These are phyloP conservation scores for Cudoniella acicularis DNA, from an alignment of 495 filamentous ascomycete genomes.

Conservation along the genomic window DNA sequence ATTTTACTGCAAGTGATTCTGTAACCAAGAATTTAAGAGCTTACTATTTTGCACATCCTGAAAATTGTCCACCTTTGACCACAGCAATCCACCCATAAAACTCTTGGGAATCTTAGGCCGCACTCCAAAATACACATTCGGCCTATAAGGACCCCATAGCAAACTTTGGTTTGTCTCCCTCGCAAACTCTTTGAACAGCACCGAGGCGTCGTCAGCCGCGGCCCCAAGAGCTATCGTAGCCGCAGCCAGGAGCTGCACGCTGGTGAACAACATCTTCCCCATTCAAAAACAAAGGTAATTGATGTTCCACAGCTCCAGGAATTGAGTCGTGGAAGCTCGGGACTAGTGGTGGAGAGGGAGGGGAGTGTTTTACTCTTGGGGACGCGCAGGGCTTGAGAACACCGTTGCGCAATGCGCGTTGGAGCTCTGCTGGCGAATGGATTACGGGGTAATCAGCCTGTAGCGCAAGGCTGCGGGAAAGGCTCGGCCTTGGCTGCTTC, in stretches of 20 bases:
- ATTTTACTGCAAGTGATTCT: not conserved
- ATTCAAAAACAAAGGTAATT: not conserved
- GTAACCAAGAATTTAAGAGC: slow-evolving; percentile 27
- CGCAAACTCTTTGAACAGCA: slow-evolving; percentile 48
- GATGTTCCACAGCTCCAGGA: slow-evolving; percentile 17
- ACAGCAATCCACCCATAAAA: slow-evolving; percentile 79
- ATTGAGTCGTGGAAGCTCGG: slow-evolving; percentile 4
- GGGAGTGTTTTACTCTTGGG: not conserved
- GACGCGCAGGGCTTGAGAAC: slow-evolving; percentile 13
- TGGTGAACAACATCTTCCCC: not conserved
- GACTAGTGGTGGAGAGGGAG: not conserved
- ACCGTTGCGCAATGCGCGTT: slow-evolving; percentile 14
- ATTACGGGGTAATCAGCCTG: slow-evolving; percentile 13
- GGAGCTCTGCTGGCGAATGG: slow-evolving; percentile 1
- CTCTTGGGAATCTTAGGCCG: slow-evolving; percentile 84
- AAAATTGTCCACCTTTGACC: slow-evolving; percentile 84
- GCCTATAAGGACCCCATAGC: slow-evolving; percentile 94
- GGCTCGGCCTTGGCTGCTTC: not conserved
- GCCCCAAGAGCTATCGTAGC: slow-evolving; percentile 1
- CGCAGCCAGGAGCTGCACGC: slow-evolving; percentile 5
- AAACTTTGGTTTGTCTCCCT: slow-evolving; percentile 75
- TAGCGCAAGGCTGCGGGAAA: slow-evolving; percentile 18
- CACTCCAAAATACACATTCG: slow-evolving; percentile 94
- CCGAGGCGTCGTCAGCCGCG: slow-evolving; percentile 29
- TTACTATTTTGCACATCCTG: slow-evolving; percentile 72